A percentile compares a stretch with the other conserved stretches of the same genome.
Evolutionary conservation across 345 rosid species (phyloP).

Genomic region (Erysimum cheiranthoides): DNA sequence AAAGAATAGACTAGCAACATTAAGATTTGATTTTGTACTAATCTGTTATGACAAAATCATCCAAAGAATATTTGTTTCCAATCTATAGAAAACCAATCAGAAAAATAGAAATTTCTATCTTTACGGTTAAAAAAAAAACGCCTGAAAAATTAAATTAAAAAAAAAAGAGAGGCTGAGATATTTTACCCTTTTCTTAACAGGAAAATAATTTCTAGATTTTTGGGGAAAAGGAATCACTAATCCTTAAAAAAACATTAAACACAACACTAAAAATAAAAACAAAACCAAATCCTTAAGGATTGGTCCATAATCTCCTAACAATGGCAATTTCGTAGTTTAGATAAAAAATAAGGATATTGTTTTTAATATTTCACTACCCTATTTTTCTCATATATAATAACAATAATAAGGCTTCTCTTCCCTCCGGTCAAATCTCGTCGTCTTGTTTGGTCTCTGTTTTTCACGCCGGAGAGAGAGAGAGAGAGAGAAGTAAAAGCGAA

Average conservation of each 20-base stretch:
- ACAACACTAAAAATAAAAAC: neutral
- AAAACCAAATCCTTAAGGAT: conserved; percentile 28
- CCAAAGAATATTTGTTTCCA: neutral
- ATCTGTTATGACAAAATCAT: neutral
- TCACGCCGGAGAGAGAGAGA: conserved; percentile 36
- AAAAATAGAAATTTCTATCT: neutral
- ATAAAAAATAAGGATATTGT: conserved; percentile 12
- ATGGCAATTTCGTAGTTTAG: conserved; percentile 34
- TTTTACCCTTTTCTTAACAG: neutral
- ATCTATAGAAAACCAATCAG: neutral
- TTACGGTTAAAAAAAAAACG: neutral
- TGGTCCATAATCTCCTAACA: conserved; percentile 37
- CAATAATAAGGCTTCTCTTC: conserved; percentile 8
- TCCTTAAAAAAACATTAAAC: neutral
- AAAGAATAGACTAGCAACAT: neutral
- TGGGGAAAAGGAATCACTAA: conserved; percentile 3
- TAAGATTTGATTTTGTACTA: neutral
- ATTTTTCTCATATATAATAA: conserved; percentile 13
- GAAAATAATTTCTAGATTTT: neutral
- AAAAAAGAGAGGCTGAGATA: conserved; percentile 16
- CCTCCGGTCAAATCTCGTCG: conserved; percentile 42
- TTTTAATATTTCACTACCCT: conserved; percentile 1
- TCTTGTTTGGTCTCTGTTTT: conserved; percentile 39
- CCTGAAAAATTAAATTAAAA: neutral
- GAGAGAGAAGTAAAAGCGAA: conserved; percentile 19